Base-by-base conservation (phyloP, 768 basidiomycete genomes). In the Leccinum incarnatum region DNA sequence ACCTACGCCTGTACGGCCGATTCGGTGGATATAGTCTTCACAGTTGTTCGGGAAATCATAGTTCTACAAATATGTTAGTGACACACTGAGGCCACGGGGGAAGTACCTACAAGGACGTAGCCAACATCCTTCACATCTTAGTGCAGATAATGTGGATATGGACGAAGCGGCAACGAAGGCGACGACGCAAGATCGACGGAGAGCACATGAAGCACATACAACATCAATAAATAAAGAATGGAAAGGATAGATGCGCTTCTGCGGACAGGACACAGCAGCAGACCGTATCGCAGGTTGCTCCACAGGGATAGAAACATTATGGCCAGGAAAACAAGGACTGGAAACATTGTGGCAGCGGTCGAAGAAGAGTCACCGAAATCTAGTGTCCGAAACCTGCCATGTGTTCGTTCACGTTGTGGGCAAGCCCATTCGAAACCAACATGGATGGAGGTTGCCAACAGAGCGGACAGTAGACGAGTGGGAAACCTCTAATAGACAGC, bases 61-160 rank as follows among this genome's bases (percentile, higher is more conserved):
- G 76, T 95, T 95, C 94, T 95, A 64, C 3, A 53, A 36, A 34
- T 9, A 52, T 17, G 58, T 65, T 53, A 66, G 54, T 3, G 42
- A 45, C 32, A 51, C 42, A 62, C 49, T 1, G 12, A 53, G 46
- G 40, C 9, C 37, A 62, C 6, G 52, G 53, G 17, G 37, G 51
- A 62, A 54, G 53, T 14, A 83, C 92, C 73, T 67, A 94, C 93
- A 67, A 98, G 93, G 63, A 98, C 95, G 76, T 95, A 98, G 67
- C 91, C 89, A 66, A 98, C 95, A 78, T 98, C 95, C 89, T 98
- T 98, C 77, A 98, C 95, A 81, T 97, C 96, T 97, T 66, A 63
- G 60, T 73, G 67, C 67, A 58, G 58, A 67, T 67, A 72, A 69
- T 62, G 53, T 32, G 29, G 45, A 70, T 65, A 63, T 69, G 68